Conservation (phyloP, 768 basidiomycete genomes). For the Roridomyces roridus region DNA sequence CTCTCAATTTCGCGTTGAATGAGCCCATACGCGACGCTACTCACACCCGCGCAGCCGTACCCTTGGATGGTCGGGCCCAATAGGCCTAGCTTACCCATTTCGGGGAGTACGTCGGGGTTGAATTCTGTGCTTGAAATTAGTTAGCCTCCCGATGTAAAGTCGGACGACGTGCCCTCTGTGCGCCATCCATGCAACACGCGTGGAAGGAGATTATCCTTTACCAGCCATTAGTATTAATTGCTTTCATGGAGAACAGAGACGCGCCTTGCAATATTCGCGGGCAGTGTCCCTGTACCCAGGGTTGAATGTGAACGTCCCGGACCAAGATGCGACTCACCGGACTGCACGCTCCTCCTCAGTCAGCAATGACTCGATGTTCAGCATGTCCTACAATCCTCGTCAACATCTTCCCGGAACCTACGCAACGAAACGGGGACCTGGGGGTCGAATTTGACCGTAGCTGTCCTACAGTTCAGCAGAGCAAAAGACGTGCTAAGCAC, state of each 20-base stretch:
- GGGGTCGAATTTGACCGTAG: no score
- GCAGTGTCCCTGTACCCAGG: constrained; percentile 80
- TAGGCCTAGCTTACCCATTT: constrained; percentile 93
- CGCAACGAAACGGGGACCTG: no score
- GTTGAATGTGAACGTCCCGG: no score
- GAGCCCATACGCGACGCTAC: constrained; percentile 91
- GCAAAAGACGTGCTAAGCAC: no score
- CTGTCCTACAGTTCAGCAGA: no score
- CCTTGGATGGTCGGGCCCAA: constrained; percentile 93
- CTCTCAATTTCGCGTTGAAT: constrained; percentile 94
- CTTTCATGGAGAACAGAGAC: no score
- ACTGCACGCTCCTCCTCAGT: constrained; percentile 92
- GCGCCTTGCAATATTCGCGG: constrained; percentile 77
- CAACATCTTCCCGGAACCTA: no score
- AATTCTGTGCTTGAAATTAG: constrained; percentile 58
- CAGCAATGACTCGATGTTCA: constrained; percentile 78
- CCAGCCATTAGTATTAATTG: no score
- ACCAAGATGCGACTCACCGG: constrained; percentile 54
- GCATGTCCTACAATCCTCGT: constrained; percentile 68
- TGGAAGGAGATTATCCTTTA: constrained; percentile 81
- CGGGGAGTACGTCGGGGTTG: constrained; percentile 74
- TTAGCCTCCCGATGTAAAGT: background rate
- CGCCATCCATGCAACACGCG: constrained; percentile 89
- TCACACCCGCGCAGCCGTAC: constrained; percentile 92
- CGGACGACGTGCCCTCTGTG: constrained; percentile 69